Evolutionary conservation across 371 early-diverging fungal species (phyloP).

Genomic region (Mortierella sp.): DNA sequence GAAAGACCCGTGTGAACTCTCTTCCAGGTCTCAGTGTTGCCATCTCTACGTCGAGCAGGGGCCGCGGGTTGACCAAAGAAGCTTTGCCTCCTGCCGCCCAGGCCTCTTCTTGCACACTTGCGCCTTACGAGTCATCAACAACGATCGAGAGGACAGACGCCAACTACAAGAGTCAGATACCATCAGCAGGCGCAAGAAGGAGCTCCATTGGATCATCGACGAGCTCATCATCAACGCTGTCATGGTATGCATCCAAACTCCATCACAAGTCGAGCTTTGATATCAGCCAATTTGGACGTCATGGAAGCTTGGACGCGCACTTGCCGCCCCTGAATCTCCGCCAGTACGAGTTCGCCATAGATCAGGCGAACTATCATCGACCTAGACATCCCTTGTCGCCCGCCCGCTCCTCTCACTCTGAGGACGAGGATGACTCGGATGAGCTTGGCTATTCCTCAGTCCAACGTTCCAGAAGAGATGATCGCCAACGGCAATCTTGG

Average conservation of each 20-base stretch:
- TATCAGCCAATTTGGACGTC: constrained; percentile 8
- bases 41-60: not conserved
- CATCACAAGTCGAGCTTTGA: constrained; percentile 38
- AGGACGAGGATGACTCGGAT: constrained; percentile 51
- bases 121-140: constrained; percentile 6
- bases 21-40: constrained; percentile 15
- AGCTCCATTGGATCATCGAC: constrained; percentile 26
- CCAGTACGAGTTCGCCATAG: constrained; percentile 27
- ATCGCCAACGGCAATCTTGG: constrained; percentile 20
- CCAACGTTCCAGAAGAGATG: not conserved
- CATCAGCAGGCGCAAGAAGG: not conserved
- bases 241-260: constrained; percentile 53
- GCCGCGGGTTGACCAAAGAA: too few relatives aligned
- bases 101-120: not conserved
- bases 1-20: constrained; percentile 32
- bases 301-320: constrained; percentile 25
- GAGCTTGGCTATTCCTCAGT: not conserved
- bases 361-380: constrained; percentile 16
- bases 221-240: constrained; percentile 20
- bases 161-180: constrained; percentile 3
- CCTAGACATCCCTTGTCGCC: constrained; percentile 47
- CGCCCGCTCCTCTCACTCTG: constrained; percentile 41
- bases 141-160: constrained; percentile 8
- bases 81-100: not conserved
- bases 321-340: constrained; percentile 24